Evolutionary conservation across 2,329 filamentous ascomycete genomes (phyloP).

Genomic region (Penicillium sp.): DNA sequence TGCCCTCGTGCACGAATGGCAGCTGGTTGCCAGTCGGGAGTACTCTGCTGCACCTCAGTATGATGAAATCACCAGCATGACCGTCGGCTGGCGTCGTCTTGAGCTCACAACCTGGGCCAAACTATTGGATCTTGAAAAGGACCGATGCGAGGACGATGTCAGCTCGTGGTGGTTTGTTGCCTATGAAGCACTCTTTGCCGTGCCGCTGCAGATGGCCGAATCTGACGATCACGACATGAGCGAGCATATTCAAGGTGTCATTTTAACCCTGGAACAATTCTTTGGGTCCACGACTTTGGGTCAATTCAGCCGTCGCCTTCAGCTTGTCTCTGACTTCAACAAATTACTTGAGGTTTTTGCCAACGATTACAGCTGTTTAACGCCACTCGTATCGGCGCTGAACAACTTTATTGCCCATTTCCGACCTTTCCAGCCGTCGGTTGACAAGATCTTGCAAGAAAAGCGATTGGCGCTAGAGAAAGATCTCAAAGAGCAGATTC

Average conservation of each 20-base stretch:
- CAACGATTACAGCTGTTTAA: conserved; percentile 62
- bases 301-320: conserved; percentile 75
- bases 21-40: conserved; percentile 83
- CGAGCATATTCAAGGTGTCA: conserved; percentile 68
- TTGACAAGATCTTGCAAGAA: conserved; percentile 67
- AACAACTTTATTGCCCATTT: conserved; percentile 79
- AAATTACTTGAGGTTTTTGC: conserved; percentile 68
- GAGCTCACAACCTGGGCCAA: conserved; percentile 92
- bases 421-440: conserved; percentile 68
- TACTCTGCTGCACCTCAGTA: conserved; percentile 73
- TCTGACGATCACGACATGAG: conserved; percentile 63
- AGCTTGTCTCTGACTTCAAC: conserved; percentile 65
- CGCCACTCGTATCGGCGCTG: conserved; percentile 66
- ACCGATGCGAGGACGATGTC: conserved; percentile 76
- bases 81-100: conserved; percentile 87
- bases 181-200: conserved; percentile 84
- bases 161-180: conserved; percentile 96
- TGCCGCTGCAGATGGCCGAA: conserved; percentile 68
- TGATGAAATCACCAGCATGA: conserved; percentile 75
- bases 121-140: conserved; percentile 80
- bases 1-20: conserved; percentile 87
- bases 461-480: conserved; percentile 82
- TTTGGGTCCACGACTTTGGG: conserved; percentile 79
- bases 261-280: conserved; percentile 79
- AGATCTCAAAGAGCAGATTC: conserved; percentile 88